Conservation (phyloP, 805 yeast genomes). For the Barnettozyma pratensis region DNA sequence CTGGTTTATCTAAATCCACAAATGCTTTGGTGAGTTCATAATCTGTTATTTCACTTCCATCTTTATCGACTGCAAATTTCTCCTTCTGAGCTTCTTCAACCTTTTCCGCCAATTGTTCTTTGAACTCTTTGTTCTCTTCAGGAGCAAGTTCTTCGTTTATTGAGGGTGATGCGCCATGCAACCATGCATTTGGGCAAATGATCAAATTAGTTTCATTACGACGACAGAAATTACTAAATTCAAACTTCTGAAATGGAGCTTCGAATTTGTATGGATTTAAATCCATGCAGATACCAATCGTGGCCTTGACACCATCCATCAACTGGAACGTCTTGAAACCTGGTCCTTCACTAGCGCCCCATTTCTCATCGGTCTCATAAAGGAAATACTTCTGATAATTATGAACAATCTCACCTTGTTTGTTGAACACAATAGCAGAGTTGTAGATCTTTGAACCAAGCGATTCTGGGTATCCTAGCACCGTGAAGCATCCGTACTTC, state of each 20-base stretch:
- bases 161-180: conserved; percentile 45
- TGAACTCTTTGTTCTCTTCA: conserved; percentile 13
- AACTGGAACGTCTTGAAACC: conserved; percentile 48
- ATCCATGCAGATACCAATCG: conserved; percentile 93
- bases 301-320: conserved; percentile 34
- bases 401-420: conserved; percentile 50
- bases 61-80: conserved; percentile 12
- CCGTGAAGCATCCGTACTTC: conserved; percentile 53
- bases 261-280: conserved; percentile 79
- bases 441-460: conserved; percentile 44
- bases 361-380: conserved; percentile 70
- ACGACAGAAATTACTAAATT: conserved; percentile 55
- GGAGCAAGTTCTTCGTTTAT: conserved; percentile 20
- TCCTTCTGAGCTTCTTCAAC: conserved; percentile 16
- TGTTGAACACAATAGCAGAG: conserved; percentile 61
- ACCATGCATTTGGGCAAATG: conserved; percentile 86
- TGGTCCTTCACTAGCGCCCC: conserved; percentile 71
- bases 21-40: conserved; percentile 21
- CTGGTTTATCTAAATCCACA: conserved; percentile 34
- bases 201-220: conserved; percentile 47
- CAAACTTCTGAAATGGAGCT: conserved; percentile 73
- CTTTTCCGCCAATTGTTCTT: conserved; percentile 8
- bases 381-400: conserved; percentile 75
- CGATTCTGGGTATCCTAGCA: conserved; percentile 79
- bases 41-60: background rate